Conservation (phyloP, 345 rosid species). For the Eucalyptus regnans region DNA sequence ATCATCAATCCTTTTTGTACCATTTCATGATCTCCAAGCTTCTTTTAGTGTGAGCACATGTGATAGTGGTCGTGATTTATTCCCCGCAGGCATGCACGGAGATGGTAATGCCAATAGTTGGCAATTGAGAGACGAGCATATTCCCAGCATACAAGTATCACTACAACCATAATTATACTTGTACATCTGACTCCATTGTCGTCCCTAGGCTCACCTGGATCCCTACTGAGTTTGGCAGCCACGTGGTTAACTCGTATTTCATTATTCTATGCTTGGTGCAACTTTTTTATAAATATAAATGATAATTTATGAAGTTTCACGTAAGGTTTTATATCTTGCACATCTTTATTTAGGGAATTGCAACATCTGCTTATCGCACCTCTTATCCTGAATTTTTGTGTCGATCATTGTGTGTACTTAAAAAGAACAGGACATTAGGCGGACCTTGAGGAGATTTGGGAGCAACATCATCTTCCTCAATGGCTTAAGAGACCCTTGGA, state of each 20-base stretch:
- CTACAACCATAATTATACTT: not conserved
- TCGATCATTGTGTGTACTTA: not conserved
- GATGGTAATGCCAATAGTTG: conserved; percentile 35
- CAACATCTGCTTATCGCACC: not conserved
- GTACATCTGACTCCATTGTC: not conserved
- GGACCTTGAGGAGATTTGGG: conserved; percentile 33
- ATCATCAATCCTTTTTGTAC: not conserved
- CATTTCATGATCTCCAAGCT: not conserved
- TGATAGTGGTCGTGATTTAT: not conserved
- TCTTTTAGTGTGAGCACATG: not conserved
- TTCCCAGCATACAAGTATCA: conserved; percentile 16
- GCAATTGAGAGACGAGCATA: conserved; percentile 30
- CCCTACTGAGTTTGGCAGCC: conserved; percentile 29
- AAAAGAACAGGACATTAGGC: conserved; percentile 17
- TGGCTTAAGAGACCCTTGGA: conserved; percentile 71
- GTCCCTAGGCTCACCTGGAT: conserved; percentile 34
- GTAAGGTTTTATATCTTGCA: not conserved
- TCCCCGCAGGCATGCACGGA: conserved; percentile 43
- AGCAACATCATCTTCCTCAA: conserved; percentile 61
- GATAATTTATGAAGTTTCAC: not conserved
- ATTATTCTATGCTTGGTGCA: not conserved
- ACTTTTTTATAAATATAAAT: not conserved
- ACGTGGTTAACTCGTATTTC: conserved; percentile 6
- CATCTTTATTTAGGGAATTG: not conserved
- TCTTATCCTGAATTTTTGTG: not conserved